Evolutionary conservation across 768 basidiomycete genomes (phyloP).

Genomic region (Leucosporidium yakuticum): DNA sequence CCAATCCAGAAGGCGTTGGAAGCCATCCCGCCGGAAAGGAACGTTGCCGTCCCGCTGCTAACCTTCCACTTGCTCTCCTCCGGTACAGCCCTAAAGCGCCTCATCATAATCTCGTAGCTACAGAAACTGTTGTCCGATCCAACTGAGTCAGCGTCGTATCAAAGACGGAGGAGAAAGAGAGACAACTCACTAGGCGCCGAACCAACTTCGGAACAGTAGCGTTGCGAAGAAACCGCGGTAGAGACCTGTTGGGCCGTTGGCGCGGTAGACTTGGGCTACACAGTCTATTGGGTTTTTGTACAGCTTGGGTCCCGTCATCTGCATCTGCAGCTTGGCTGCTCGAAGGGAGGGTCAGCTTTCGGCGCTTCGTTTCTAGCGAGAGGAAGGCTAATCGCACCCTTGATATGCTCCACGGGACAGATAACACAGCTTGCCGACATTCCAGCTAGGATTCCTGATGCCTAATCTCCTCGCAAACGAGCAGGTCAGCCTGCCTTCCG

Average conservation of each 20-base stretch:
- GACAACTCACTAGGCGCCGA: conserved; percentile 43
- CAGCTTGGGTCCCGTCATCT: conserved; percentile 43
- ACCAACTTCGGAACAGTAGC: conserved; percentile 65
- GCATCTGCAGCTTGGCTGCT: conserved; percentile 64
- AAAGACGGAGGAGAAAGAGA: conserved; percentile 48
- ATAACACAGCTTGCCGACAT: too few relatives aligned
- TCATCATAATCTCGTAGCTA: conserved; percentile 18
- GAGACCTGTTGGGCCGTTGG: conserved; percentile 60
- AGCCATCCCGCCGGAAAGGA: conserved; percentile 50
- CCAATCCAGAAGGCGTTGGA: neutral
- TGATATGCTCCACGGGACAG: neutral
- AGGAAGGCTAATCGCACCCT: too few relatives aligned
- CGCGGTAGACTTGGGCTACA: conserved; percentile 56
- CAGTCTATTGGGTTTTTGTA: conserved; percentile 47
- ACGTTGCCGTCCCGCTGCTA: conserved; percentile 58
- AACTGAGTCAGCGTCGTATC: conserved; percentile 51
- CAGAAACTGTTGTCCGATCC: conserved; percentile 7
- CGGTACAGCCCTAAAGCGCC: neutral
- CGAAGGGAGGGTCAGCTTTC: neutral
- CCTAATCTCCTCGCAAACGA: too few relatives aligned
- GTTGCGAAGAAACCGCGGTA: conserved; percentile 73
- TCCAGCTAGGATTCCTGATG: too few relatives aligned
- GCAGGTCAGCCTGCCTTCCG: too few relatives aligned
- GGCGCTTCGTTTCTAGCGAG: neutral
- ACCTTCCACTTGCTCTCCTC: conserved; percentile 47